A percentile compares a stretch with the other conserved stretches of the same genome.
phyloP scores from a whole-genome alignment of 2,329 filamentous ascomycete genomes.

The Camillea tinctor region DNA sequence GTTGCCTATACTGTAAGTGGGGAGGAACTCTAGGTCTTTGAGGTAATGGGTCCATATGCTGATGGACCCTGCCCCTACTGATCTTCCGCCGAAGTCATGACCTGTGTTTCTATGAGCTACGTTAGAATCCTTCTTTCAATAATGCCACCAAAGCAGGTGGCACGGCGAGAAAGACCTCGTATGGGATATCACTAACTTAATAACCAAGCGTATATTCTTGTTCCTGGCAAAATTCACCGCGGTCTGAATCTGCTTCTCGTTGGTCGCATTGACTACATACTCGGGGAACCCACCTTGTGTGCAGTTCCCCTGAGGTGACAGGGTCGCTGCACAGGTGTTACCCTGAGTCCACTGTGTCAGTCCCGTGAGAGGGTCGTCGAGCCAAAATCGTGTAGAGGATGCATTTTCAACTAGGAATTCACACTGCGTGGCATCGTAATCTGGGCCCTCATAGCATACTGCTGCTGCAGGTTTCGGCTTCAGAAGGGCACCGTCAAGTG shows the following conservation, averaged over 20 bases:
- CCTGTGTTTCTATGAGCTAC: constrained; percentile 44
- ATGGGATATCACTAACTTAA: constrained; percentile 31
- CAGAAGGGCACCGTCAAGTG: constrained; percentile 30
- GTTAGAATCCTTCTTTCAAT: constrained; percentile 19
- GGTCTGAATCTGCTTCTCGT: constrained; percentile 34
- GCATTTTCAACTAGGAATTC: constrained; percentile 23
- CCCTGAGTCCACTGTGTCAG: constrained; percentile 35
- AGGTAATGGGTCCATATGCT: constrained; percentile 50
- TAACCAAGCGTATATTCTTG: constrained; percentile 34
- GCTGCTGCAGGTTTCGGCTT: constrained; percentile 30
- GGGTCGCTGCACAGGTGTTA: constrained; percentile 29
- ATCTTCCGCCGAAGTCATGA: constrained; percentile 47
- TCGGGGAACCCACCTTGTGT: constrained; percentile 35
- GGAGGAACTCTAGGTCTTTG: constrained; percentile 40
- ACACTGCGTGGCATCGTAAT: constrained; percentile 26
- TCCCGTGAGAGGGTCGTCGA: constrained; percentile 34
- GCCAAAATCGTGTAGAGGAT: constrained; percentile 28
- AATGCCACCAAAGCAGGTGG: constrained; percentile 6
- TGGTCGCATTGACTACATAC: constrained; percentile 38
- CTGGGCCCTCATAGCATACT: constrained; percentile 31
- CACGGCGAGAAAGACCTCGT: neutral
- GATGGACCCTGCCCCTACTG: constrained; percentile 44
- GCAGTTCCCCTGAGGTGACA: constrained; percentile 29
- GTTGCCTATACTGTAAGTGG: constrained; percentile 28
- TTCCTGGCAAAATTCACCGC: constrained; percentile 36